phyloP scores from a whole-genome alignment of 1,284 basidiomycete genomes.

The Puccinia triticina region DNA sequence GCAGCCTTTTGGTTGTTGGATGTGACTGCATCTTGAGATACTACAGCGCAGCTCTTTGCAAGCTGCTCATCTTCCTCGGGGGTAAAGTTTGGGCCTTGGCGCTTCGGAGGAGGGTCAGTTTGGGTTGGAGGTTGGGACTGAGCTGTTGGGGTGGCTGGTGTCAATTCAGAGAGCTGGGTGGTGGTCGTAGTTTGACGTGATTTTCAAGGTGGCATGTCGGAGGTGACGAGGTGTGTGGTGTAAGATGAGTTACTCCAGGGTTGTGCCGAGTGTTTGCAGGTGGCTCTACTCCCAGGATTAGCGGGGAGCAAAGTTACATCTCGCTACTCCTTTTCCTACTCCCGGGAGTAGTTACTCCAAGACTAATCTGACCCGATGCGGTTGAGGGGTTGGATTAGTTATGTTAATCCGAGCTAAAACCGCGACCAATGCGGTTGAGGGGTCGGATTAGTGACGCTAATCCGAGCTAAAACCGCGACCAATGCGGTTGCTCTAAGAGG shows the following conservation, averaged over 20 bases:
- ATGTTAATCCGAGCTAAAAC: not conserved
- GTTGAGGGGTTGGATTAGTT: not conserved
- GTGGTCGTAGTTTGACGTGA: not conserved
- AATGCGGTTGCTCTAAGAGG: no score
- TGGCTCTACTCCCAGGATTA: not conserved
- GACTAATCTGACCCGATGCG: not conserved
- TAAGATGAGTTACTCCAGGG: not conserved
- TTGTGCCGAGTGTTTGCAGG: not conserved
- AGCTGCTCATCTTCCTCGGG: constrained; percentile 1
- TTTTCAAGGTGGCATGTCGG: not conserved
- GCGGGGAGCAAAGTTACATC: not conserved
- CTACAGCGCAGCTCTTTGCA: not conserved
- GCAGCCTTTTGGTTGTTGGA: constrained; percentile 5
- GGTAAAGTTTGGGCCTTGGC: not conserved
- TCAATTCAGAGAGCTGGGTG: no score
- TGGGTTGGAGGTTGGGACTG: not conserved
- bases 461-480: no score
- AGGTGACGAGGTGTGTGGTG: not conserved
- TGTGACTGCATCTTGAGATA: not conserved
- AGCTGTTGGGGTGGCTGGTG: not conserved
- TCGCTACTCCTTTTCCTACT: not conserved
- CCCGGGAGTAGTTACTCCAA: not conserved
- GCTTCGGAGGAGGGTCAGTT: not conserved
- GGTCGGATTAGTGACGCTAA: no score
- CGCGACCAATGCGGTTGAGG: constrained; percentile 5